phyloP scores from a whole-genome alignment of 495 filamentous ascomycete genomes.

The Rusavskia elegans region DNA sequence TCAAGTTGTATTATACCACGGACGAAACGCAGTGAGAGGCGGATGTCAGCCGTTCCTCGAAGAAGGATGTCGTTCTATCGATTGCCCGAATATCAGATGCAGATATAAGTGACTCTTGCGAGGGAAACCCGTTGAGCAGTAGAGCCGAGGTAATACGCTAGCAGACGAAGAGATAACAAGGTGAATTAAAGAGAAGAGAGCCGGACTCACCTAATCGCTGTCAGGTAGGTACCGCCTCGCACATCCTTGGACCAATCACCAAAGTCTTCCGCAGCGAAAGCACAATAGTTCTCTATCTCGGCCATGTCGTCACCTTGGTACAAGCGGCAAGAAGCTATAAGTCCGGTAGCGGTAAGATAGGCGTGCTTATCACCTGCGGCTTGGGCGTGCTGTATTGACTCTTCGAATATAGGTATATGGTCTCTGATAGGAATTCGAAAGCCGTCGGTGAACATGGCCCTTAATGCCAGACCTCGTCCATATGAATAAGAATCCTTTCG shows the following conservation, averaged over 20 bases:
- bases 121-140: no score
- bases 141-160: no score
- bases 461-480: slow-evolving; percentile 54
- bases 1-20: no score
- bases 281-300: slow-evolving; percentile 59
- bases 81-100: no score
- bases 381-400: slow-evolving; percentile 53
- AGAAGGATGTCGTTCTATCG: no score
- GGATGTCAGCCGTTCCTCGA: no score
- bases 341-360: slow-evolving; percentile 56
- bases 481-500: slow-evolving; percentile 53
- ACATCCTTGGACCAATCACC: slow-evolving; percentile 58
- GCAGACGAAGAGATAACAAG: no score
- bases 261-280: slow-evolving; percentile 60
- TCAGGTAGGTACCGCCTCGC: slow-evolving; percentile 61
- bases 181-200: no score
- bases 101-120: no score
- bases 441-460: slow-evolving; percentile 60
- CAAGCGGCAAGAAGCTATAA: slow-evolving; percentile 53
- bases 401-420: slow-evolving; percentile 45
- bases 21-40: no score
- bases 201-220: slow-evolving; percentile 33
- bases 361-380: slow-evolving; percentile 60
- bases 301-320: slow-evolving; percentile 59
- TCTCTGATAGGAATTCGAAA: slow-evolving; percentile 45